A percentile compares a stretch with the other conserved stretches of the same genome.
Evolutionary conservation across 305 asterid genomes (phyloP).

Genomic region (Fraxinus velutina): DNA sequence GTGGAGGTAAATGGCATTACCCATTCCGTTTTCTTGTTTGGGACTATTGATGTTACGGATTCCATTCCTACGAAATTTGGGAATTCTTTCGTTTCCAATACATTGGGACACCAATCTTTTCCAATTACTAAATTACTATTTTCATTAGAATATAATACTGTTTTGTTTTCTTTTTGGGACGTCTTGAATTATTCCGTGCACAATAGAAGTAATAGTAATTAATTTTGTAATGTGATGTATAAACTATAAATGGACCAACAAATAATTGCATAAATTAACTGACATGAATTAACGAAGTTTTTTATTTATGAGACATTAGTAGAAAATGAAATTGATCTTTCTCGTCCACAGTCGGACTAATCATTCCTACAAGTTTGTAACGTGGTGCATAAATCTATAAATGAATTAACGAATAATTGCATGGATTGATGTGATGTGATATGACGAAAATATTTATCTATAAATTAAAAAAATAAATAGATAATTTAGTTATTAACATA

Average conservation of each 20-base stretch:
- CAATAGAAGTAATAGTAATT: neutral
- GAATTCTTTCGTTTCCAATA: neutral
- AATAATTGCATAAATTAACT: neutral
- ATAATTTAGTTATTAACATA: neutral
- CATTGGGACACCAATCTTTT: neutral
- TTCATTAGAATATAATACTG: no score
- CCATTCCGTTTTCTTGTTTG: neutral
- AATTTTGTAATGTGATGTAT: neutral
- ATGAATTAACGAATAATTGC: neutral
- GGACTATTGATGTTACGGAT: neutral
- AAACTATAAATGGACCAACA: neutral
- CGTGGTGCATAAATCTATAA: neutral
- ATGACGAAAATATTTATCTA: neutral
- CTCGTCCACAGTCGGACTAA: neutral
- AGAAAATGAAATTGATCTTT: neutral
- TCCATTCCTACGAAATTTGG: no score
- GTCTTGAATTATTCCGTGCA: neutral
- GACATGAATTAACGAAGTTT: neutral
- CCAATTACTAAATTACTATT: neutral
- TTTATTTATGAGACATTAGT: neutral
- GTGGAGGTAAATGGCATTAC: no score
- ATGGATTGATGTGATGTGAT: neutral
- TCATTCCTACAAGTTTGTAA: neutral
- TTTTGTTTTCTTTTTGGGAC: neutral
- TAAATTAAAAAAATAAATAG: no score